Evolutionary conservation across 1,284 basidiomycete genomes (phyloP), one percentile per base, ranked within the genome.

Genomic region (Cystobasidium sp.): DNA sequence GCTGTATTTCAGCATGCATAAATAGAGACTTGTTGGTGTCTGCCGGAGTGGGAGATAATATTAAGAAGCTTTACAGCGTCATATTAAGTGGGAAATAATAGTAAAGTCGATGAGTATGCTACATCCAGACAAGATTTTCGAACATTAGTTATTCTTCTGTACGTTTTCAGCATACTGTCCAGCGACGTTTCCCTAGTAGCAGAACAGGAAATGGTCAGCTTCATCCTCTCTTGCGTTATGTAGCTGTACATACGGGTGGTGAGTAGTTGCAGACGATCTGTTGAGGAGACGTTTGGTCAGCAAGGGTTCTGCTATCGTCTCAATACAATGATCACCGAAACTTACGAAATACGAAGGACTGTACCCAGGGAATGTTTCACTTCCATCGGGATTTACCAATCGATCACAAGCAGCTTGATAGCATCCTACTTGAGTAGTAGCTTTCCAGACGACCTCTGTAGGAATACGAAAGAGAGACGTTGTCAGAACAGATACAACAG

Each of bases 361-460:
- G 62, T 24, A 65, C 0, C 70, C 63, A 56, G 49, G 61, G 62
- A 73, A 73, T 1, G 62, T 62, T 18, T 58, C 52, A 10, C 62
- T 43, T 6, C 70, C 70, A 53, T 55, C 41, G 16, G 31, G 18
- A 53, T 65, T 66, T 0, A 39, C 18, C 5, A 73, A 53, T 43
- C 47, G 65, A 20, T 43, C 43, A 51, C 73, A 75, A 18, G 44
- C 37, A 51, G 66, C 73, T 43, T 68, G 55, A 31, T 62, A 68
- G 59, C 73, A 75, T 18, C 73, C 73, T 10, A 75, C 39, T 43
- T 75, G 65, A 6, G 55, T 75, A 12, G 73, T 58, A 46, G 47
- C 39, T 58, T 75, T 75, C 73, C 73, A 75, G 31, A 75, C 73
- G 37, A 75, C 65, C 61, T 72, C 56, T 52, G 68, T 22, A 41